Percentiles rank a stretch among this genome's conserved stretches.
Conservation (phyloP, 768 basidiomycete species). For the Suillus ampliporus region DNA sequence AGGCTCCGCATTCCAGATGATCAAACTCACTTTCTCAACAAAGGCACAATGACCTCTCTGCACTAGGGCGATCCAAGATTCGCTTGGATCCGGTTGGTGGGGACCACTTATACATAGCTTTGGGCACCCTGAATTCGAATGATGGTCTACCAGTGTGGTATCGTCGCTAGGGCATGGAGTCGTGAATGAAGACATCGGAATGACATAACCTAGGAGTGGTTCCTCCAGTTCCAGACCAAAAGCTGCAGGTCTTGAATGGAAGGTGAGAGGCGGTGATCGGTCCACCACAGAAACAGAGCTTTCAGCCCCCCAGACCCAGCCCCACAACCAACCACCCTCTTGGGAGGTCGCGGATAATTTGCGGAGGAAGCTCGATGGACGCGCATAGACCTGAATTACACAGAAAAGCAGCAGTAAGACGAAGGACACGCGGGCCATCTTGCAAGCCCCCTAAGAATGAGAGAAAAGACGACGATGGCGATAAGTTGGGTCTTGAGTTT, state of each 20-base stretch:
- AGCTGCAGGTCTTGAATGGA: conserved; percentile 72
- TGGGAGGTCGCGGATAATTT: conserved; percentile 46
- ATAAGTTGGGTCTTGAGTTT: conserved; percentile 1
- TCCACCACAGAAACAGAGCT: conserved; percentile 80
- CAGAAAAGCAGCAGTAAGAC: conserved; percentile 15
- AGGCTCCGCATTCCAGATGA: conserved; percentile 30
- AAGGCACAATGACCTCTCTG: conserved; percentile 92
- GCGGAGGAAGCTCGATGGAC: conserved; percentile 28
- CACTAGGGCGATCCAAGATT: conserved; percentile 90
- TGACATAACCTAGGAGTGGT: conserved; percentile 72
- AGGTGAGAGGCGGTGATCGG: conserved; percentile 70
- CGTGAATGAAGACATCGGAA: conserved; percentile 71
- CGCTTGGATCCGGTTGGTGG: conserved; percentile 60
- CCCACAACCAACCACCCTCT: conserved; percentile 62
- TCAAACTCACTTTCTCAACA: conserved; percentile 73
- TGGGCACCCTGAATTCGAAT: conserved; percentile 68
- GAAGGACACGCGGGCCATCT: conserved; percentile 21
- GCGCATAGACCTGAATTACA: conserved; percentile 15
- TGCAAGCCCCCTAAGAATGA: conserved; percentile 14
- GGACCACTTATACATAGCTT: conserved; percentile 63
- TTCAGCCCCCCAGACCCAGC: conserved; percentile 72
- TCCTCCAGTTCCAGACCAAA: conserved; percentile 79
- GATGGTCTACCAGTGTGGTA: conserved; percentile 13
- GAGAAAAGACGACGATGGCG: conserved; percentile 2
- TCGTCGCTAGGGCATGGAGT: conserved; percentile 50